Conservation (phyloP, 2,329 filamentous ascomycete genomes). For the Penicillium brasilianum region DNA sequence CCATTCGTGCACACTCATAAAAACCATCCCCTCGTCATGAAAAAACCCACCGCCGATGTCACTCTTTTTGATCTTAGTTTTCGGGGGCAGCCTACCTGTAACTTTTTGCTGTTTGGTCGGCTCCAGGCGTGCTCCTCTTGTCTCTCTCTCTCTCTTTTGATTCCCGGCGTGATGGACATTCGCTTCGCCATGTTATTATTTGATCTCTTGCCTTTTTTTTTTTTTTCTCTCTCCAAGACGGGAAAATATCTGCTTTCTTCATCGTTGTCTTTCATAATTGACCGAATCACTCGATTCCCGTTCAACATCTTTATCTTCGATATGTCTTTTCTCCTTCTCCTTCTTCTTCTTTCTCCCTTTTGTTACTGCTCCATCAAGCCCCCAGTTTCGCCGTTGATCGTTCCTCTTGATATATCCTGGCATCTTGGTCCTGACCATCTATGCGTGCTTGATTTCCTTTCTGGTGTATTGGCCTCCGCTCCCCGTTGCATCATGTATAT, state of each 20-base stretch:
- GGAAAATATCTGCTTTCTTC: background rate
- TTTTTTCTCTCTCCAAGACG: too few relatives aligned
- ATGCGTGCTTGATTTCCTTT: conserved; percentile 19
- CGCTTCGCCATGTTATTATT: conserved; percentile 34
- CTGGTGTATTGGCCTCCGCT: conserved; percentile 10
- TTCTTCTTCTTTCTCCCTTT: conserved; percentile 8
- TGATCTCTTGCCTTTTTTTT: conserved; percentile 23
- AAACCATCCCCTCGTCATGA: conserved; percentile 11
- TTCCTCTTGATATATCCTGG: conserved; percentile 29
- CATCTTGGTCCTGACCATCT: conserved; percentile 27
- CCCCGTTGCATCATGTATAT: conserved; percentile 25
- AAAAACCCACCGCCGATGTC: conserved; percentile 27
- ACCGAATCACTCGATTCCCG: background rate
- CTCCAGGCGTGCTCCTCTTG: conserved; percentile 10
- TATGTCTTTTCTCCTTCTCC: conserved; percentile 1
- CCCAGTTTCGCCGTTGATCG: conserved; percentile 11
- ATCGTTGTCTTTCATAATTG: conserved; percentile 14
- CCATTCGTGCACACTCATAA: conserved; percentile 13
- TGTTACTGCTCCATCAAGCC: too few relatives aligned
- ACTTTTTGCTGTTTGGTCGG: conserved; percentile 12
- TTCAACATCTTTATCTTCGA: background rate
- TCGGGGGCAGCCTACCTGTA: conserved; percentile 5
- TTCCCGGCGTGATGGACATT: conserved; percentile 33
- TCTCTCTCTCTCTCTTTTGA: conserved; percentile 17
- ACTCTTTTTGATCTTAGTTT: conserved; percentile 23